Base-by-base conservation (phyloP, 2,329 filamentous ascomycete genomes). In the Hypoxylon sp. region DNA sequence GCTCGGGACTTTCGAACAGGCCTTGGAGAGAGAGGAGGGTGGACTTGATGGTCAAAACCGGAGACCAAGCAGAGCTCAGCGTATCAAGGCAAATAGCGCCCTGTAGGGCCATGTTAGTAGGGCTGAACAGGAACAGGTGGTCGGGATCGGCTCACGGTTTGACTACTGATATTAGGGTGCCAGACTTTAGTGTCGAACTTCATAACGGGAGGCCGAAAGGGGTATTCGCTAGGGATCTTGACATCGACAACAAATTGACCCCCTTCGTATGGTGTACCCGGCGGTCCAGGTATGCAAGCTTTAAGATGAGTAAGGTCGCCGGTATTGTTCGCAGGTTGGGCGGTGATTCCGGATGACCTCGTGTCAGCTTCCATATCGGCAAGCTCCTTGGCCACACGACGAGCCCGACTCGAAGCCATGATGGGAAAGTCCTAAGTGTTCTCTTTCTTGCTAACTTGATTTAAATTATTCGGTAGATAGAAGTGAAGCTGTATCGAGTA, bases 61-160 rank as follows among this genome's bases (percentile, higher is more conserved):
- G 94, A 4, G 93, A 96, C 94, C 94, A 99, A 63, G 89, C 91
- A 8, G 83, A 83, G 7, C 89, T 87, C 11, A 99, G 82, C 0
- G 92, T 97, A 69, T 99, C 94, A 45, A 99, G 85, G 68, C 94
- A 99, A 70, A 99, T 99, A 17, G 92, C 93, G 47, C 94, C 94
- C 91, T 97, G 57, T 6, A 7, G 6, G 20, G 7, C 20, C 15
- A 44, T 35, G 21, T 34, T 25, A 44, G 30, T n/a, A 5, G 7
- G 7, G 17, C 13, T 6, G 17, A 15, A 20, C 6, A 9, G 12
- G 12, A n/a, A 7, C 7, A 19, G 19, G 7, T 1, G 7, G 4
- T 26, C 11, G 29, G 7, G 4, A 21, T 5, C 12, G 8, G 78
- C 86, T 67, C 75, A 96, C 91, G 29, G 92, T 97, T 69, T 94